Evolutionary conservation across 129 eudicot genomes (phyloP), one percentile per base, ranked within the genome.

Genomic region (Flaveria ramosissima): DNA sequence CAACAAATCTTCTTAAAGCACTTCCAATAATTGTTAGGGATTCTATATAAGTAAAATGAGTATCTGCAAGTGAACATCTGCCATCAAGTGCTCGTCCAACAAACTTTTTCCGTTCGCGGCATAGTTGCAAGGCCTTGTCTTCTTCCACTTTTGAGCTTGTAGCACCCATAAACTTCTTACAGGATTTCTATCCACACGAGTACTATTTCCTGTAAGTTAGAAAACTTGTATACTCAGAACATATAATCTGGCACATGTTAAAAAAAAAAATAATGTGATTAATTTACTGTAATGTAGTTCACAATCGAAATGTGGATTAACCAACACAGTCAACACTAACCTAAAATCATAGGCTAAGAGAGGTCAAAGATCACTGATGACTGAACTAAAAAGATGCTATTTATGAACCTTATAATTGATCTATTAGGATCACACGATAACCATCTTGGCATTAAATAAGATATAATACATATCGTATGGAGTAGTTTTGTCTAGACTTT

Each of bases 41-140:
- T 24, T 89, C 90, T n/a, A 91, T 86, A 60, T 94, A 94, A 15
- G 93, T 83, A 55, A 94, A 82, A 82, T 94, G 98, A 64, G 87
- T 85, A 17, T 90, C 90, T 62, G 98, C 98, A 57, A 94, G 90
- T 43, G 92, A 85, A 71, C 98, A 94, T 80, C 98, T 87, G 14
- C 96, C 96, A 78, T 94, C 90, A 72, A 94, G 98, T 64, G 97
- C 97, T 83, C 83, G 91, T 80, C 90, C 83, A 83, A 94, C 88
- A 32, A 87, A 94, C 80, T 94, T 94, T 84, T 94, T 94, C 47
- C 97, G 73, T 32, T 92, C 97, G 52, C 96, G 98, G 30, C 98
- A 94, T 39, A 94, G 87, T 80, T 87, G 90, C 39, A 94, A 81
- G 32, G 96, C 92, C 77, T 94, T 94, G 76, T 89, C 98, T 81